A percentile compares a stretch with the other conserved stretches of the same genome.
phyloP scores from a whole-genome alignment of 768 basidiomycete genomes.

The Mycena metata region DNA sequence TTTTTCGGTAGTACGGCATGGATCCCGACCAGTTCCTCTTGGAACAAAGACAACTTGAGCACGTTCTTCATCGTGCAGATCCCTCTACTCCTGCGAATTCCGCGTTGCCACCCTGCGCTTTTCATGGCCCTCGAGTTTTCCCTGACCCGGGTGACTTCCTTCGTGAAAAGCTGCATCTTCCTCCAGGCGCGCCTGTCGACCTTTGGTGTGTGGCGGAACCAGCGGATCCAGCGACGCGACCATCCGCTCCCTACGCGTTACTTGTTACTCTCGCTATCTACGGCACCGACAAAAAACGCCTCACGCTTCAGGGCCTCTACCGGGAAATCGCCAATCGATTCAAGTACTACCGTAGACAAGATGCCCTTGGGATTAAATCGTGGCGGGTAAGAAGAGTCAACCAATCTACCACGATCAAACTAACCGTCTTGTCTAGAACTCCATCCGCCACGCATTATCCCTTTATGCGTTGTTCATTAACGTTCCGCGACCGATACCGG shows the following conservation, averaged over 20 bases:
- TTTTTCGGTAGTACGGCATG: neutral
- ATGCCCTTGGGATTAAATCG: constrained; percentile 49
- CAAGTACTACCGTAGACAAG: constrained; percentile 58
- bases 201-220: constrained; percentile 13
- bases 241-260: neutral
- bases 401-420: neutral
- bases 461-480: constrained; percentile 8
- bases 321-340: constrained; percentile 67
- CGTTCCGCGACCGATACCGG: neutral
- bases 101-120: constrained; percentile 13
- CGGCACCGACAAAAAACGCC: constrained; percentile 63
- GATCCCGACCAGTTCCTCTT: too few species aligned
- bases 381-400: constrained; percentile 68
- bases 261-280: constrained; percentile 73
- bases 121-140: neutral
- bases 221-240: neutral
- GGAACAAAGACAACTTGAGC: neutral
- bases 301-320: constrained; percentile 77
- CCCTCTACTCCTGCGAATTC: neutral
- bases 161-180: neutral
- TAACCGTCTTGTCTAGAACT: constrained; percentile 6
- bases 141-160: constrained; percentile 15
- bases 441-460: constrained; percentile 25
- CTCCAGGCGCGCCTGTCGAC: neutral
- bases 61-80: too few species aligned